Evolutionary conservation across 2,329 filamentous ascomycete species (phyloP).

Genomic region (Helicocarpus griseus): DNA sequence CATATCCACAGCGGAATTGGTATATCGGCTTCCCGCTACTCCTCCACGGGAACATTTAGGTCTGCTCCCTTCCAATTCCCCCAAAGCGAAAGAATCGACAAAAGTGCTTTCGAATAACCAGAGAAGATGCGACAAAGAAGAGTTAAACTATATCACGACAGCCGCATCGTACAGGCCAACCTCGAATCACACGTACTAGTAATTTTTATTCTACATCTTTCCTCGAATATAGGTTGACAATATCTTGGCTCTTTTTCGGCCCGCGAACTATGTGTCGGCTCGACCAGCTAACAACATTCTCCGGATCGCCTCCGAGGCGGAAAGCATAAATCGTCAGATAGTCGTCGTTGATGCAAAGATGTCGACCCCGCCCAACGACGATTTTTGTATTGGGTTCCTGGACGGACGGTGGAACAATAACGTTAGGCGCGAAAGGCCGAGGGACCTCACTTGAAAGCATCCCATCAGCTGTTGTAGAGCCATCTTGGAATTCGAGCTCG

Average conservation of each 20-base stretch:
- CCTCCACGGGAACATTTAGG: too few relatives aligned
- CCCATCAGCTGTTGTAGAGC: not conserved
- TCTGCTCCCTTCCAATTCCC: too few relatives aligned
- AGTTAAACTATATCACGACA: too few relatives aligned
- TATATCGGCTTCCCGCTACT: too few relatives aligned
- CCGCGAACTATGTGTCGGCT: constrained; percentile 37
- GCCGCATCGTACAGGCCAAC: too few relatives aligned
- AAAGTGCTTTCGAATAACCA: too few relatives aligned
- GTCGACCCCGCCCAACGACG: constrained; percentile 30
- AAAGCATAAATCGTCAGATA: constrained; percentile 38
- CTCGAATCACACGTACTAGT: too few relatives aligned
- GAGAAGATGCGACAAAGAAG: not conserved
- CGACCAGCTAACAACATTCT: constrained; percentile 31
- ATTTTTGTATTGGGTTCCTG: constrained; percentile 17
- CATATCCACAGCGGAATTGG: too few relatives aligned
- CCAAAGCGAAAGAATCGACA: too few relatives aligned
- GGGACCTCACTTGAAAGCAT: not conserved
- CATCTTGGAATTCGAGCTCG: constrained; percentile 27
- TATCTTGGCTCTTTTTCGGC: constrained; percentile 37
- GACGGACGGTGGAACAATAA: constrained; percentile 13
- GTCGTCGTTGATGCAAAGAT: constrained; percentile 39
- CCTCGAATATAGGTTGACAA: constrained; percentile 29
- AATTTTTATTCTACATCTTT: not conserved
- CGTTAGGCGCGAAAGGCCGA: constrained; percentile 11
- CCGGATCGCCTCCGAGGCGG: constrained; percentile 22